phyloP scores from a whole-genome alignment of 352 stramenopile species.

The Pythium biforme region DNA sequence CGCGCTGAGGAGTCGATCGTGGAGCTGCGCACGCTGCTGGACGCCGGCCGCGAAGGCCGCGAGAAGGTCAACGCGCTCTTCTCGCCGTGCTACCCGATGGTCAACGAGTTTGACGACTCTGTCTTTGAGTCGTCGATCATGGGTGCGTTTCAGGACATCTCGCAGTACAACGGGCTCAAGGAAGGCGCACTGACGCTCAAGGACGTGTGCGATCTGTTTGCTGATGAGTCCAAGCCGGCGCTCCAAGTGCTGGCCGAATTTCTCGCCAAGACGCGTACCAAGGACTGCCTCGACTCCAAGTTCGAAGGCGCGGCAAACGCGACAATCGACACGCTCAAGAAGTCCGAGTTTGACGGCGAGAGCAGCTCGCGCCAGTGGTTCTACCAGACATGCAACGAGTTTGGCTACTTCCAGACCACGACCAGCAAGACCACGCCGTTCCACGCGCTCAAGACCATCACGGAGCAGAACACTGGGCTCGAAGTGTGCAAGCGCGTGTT shows the following conservation, averaged over 20 bases:
- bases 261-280: constrained; percentile 49
- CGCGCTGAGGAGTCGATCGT: constrained; percentile 60
- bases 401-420: constrained; percentile 86
- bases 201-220: constrained; percentile 66
- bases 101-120: constrained; percentile 78
- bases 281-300: constrained; percentile 73
- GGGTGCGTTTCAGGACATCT: constrained; percentile 74
- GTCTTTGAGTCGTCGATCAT: constrained; percentile 78
- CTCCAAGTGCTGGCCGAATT: constrained; percentile 57
- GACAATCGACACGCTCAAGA: constrained; percentile 60
- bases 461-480: constrained; percentile 59
- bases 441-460: constrained; percentile 63
- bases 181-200: constrained; percentile 49
- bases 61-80: constrained; percentile 52
- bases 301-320: constrained; percentile 67
- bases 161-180: constrained; percentile 69
- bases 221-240: constrained; percentile 23
- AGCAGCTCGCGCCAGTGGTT: constrained; percentile 79
- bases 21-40: constrained; percentile 53
- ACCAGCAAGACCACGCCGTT: constrained; percentile 61
- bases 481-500: constrained; percentile 86
- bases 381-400: constrained; percentile 90
- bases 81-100: constrained; percentile 67
- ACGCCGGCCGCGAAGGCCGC: constrained; percentile 44
- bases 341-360: constrained; percentile 65